Evolutionary conservation across 352 stramenopile species (phyloP).

Genomic region (Phytophthora vignae): DNA sequence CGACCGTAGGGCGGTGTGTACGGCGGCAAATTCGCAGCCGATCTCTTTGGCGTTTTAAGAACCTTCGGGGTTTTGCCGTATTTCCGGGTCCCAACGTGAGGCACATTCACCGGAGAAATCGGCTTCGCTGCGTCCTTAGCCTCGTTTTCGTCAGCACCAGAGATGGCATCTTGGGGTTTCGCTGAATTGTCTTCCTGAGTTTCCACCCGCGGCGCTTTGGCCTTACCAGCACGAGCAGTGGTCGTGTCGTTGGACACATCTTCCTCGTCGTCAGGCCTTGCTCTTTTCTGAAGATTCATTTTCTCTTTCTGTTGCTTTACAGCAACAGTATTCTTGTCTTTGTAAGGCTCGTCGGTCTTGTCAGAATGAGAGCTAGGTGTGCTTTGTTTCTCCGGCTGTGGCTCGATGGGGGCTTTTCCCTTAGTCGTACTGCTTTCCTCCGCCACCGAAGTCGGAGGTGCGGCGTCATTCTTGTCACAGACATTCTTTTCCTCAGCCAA

Average conservation of each 20-base stretch:
- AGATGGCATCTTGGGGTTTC: conserved; percentile 3
- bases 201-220: background rate
- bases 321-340: background rate
- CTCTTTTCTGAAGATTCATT: background rate
- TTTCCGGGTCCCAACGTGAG: conserved; percentile 16
- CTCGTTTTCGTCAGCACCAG: background rate
- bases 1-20: conserved; percentile 19
- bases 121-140: background rate
- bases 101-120: conserved; percentile 1
- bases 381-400: background rate
- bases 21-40: conserved; percentile 10
- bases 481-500: background rate
- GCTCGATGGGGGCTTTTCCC: background rate
- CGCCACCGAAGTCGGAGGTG: background rate
- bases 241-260: conserved; percentile 2
- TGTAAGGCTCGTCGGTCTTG: background rate
- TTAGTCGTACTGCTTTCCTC: conserved; percentile 1
- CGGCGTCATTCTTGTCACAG: background rate
- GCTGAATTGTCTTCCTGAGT: background rate
- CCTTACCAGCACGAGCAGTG: background rate
- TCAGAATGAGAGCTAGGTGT: background rate
- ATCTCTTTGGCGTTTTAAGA: conserved; percentile 19
- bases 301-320: background rate
- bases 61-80: conserved; percentile 36
- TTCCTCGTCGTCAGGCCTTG: conserved; percentile 7